Conservation (phyloP, 1,284 basidiomycete genomes). For the Tilletia setariae region DNA sequence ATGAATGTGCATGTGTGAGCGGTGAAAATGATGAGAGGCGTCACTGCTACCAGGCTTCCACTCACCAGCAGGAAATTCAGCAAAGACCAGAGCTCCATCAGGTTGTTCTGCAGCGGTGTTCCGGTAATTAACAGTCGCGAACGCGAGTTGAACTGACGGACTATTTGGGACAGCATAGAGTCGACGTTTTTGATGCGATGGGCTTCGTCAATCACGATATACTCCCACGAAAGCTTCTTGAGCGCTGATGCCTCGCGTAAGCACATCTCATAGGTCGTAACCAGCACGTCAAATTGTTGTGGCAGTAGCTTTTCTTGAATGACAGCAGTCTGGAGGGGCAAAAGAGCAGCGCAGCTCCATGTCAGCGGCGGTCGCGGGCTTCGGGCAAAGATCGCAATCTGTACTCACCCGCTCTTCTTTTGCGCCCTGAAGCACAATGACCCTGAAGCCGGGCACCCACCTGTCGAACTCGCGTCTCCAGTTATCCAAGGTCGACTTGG, state of each 20-base stretch:
- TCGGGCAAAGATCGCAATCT: background rate
- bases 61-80: conserved; percentile 68
- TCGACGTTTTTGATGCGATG: conserved; percentile 99
- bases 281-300: conserved; percentile 87
- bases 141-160: conserved; percentile 82
- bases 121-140: conserved; percentile 92
- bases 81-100: conserved; percentile 93
- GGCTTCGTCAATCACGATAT: conserved; percentile 98
- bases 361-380: background rate
- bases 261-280: conserved; percentile 97
- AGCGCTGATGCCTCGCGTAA: conserved; percentile 87
- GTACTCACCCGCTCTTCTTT: conserved; percentile 75
- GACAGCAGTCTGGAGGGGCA: conserved; percentile 60
- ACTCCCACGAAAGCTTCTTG: conserved; percentile 95
- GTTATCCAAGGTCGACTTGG: conserved; percentile 95
- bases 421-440: conserved; percentile 76
- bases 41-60: background rate
- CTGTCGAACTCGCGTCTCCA: conserved; percentile 89
- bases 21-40: conserved; percentile 20
- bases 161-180: conserved; percentile 91
- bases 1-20: conserved; percentile 22
- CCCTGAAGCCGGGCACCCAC: conserved; percentile 82
- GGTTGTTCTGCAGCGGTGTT: conserved; percentile 93
- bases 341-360: background rate
- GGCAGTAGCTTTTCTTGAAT: conserved; percentile 76